Evolutionary conservation across 176 grass and related monocot species (phyloP).

Genomic region (Phragmites australis): DNA sequence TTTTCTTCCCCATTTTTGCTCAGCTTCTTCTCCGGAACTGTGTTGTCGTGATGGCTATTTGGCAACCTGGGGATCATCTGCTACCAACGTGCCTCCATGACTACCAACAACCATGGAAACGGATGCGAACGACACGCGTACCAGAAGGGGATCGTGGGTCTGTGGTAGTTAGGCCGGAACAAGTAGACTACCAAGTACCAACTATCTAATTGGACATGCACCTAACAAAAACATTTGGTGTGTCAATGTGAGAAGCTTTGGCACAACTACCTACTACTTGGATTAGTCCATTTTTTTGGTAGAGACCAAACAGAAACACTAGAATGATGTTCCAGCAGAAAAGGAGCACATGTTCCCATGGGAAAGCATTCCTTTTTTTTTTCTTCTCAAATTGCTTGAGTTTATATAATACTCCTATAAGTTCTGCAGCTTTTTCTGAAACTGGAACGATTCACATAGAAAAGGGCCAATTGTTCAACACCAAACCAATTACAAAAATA

Average conservation of each 20-base stretch:
- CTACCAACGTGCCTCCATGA: background rate
- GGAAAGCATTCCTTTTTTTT: background rate
- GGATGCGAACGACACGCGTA: background rate
- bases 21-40: background rate
- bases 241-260: conserved; percentile 6
- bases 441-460: background rate
- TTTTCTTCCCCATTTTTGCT: background rate
- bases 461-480: background rate
- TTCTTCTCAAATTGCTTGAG: background rate
- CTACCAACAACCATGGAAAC: background rate
- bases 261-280: conserved; percentile 10
- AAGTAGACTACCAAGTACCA: background rate
- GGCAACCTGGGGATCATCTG: conserved; percentile 1
- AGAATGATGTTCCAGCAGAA: background rate
- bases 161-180: background rate
- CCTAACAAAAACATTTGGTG: background rate
- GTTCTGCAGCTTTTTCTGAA: background rate
- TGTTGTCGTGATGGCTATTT: background rate
- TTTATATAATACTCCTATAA: background rate
- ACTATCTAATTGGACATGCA: conserved; percentile 20
- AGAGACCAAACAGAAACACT: background rate
- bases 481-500: background rate
- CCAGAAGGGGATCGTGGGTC: background rate
- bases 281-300: background rate
- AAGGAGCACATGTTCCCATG: background rate